phyloP scores from a whole-genome alignment of 495 filamentous ascomycete species.

The Penicillium arizonense region DNA sequence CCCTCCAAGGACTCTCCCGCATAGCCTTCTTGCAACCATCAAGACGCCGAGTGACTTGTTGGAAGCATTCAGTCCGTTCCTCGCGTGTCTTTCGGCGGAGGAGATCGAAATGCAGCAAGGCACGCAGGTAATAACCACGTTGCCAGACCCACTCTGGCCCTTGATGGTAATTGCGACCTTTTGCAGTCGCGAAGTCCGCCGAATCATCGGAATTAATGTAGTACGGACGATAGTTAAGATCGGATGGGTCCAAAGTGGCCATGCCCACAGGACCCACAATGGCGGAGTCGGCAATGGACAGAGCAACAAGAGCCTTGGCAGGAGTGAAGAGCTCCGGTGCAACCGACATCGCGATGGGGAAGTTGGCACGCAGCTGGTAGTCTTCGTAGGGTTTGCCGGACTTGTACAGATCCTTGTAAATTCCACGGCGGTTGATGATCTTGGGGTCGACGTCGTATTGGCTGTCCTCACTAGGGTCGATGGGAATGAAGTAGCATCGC shows the following conservation, averaged over 20 bases:
- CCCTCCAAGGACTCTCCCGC: conserved; percentile 77
- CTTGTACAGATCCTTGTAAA: conserved; percentile 95
- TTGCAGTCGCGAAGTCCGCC: conserved; percentile 81
- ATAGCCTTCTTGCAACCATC: conserved; percentile 80
- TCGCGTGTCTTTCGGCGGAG: conserved; percentile 60
- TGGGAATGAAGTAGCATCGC: conserved; percentile 81
- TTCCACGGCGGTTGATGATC: conserved; percentile 83
- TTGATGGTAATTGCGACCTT: conserved; percentile 97
- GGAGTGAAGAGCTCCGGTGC: conserved; percentile 84
- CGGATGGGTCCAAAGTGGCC: conserved; percentile 89
- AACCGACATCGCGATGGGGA: conserved; percentile 92
- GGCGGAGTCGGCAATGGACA: conserved; percentile 73
- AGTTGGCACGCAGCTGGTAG: conserved; percentile 94
- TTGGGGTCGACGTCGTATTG: conserved; percentile 76
- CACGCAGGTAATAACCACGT: conserved; percentile 89
- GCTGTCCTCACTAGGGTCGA: conserved; percentile 61
- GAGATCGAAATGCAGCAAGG: conserved; percentile 86
- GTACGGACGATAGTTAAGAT: conserved; percentile 88
- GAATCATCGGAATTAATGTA: conserved; percentile 95
- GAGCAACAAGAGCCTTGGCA: conserved; percentile 69
- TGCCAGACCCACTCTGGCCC: conserved; percentile 99
- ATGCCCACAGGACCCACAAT: conserved; percentile 89
- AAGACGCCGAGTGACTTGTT: conserved; percentile 85
- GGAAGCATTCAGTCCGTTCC: conserved; percentile 79
- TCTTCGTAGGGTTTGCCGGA: conserved; percentile 95